Evolutionary conservation across 305 asterid species (phyloP).

Genomic region (Plantago rigida): DNA sequence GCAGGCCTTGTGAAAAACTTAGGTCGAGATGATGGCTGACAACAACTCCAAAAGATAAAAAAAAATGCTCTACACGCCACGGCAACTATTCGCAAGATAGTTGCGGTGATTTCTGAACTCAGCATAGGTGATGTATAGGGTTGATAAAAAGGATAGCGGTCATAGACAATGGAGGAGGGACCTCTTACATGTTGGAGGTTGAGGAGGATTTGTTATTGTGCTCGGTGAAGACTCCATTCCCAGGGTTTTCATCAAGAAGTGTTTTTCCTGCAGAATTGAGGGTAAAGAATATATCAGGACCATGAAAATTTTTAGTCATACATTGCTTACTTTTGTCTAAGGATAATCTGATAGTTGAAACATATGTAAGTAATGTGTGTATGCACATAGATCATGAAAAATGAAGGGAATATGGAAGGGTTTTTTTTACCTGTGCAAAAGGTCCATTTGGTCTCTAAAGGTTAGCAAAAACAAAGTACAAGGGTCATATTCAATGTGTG

Average conservation of each 20-base stretch:
- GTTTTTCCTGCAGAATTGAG: slow-evolving; percentile 73
- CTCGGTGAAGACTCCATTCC: slow-evolving; percentile 68
- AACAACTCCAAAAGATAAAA: slow-evolving; percentile 37
- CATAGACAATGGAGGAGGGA: slow-evolving; percentile 46
- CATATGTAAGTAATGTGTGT: too few relatives aligned
- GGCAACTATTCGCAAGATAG: slow-evolving; percentile 31
- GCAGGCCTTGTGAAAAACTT: slow-evolving; percentile 57
- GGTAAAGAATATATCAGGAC: slow-evolving; percentile 11
- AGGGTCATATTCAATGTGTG: too few relatives aligned
- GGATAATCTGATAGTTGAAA: too few relatives aligned
- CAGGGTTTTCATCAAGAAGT: slow-evolving; percentile 80
- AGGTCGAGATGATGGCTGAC: slow-evolving; percentile 64
- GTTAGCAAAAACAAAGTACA: neutral
- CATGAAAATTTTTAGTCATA: too few relatives aligned
- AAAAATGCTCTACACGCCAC: slow-evolving; percentile 35
- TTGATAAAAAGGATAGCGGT: slow-evolving; percentile 29
- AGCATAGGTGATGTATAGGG: slow-evolving; percentile 19
- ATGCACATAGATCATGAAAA: too few relatives aligned
- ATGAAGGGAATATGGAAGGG: too few relatives aligned
- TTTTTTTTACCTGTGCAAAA: neutral
- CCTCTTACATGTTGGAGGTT: slow-evolving; percentile 30
- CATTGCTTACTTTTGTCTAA: too few relatives aligned
- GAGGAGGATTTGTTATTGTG: slow-evolving; percentile 46
- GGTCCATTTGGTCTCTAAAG: neutral
- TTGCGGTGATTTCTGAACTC: slow-evolving; percentile 32